Conservation (phyloP, 306 rosid genomes). For the Sophora flavescens region DNA sequence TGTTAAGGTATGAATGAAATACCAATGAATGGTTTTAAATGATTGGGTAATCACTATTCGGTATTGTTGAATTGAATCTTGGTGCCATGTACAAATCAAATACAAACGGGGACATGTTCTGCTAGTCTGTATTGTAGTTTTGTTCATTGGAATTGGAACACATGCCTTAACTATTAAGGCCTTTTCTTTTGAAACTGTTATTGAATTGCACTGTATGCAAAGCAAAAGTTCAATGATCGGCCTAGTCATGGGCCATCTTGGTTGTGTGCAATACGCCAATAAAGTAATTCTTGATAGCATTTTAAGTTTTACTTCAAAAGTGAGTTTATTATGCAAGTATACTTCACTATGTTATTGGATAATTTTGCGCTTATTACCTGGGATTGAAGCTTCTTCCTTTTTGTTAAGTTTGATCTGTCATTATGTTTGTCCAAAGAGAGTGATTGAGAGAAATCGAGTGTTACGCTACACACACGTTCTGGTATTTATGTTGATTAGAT, state of each 20-base stretch:
- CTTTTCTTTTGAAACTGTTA: background rate
- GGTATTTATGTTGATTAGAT: constrained; percentile 1
- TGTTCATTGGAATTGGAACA: background rate
- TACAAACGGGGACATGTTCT: background rate
- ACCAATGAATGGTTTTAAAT: too few species aligned
- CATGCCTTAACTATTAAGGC: background rate
- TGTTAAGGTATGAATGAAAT: too few species aligned
- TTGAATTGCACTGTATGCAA: background rate
- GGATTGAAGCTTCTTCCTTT: background rate
- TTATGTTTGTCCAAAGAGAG: background rate
- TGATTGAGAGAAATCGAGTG: background rate
- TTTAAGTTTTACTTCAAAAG: background rate
- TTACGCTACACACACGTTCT: constrained; percentile 13
- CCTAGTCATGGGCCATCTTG: background rate
- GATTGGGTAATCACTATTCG: background rate
- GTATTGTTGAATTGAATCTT: constrained; percentile 1
- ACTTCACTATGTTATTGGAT: background rate
- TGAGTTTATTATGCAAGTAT: background rate
- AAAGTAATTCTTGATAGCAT: constrained; percentile 13
- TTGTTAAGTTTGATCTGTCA: background rate
- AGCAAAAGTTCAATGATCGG: constrained; percentile 8
- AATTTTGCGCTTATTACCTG: constrained; percentile 23
- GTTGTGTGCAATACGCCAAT: background rate
- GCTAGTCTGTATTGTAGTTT: background rate
- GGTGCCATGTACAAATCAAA: background rate